phyloP scores from a whole-genome alignment of 2,329 filamentous ascomycete species.

The Trichoderma sp. region DNA sequence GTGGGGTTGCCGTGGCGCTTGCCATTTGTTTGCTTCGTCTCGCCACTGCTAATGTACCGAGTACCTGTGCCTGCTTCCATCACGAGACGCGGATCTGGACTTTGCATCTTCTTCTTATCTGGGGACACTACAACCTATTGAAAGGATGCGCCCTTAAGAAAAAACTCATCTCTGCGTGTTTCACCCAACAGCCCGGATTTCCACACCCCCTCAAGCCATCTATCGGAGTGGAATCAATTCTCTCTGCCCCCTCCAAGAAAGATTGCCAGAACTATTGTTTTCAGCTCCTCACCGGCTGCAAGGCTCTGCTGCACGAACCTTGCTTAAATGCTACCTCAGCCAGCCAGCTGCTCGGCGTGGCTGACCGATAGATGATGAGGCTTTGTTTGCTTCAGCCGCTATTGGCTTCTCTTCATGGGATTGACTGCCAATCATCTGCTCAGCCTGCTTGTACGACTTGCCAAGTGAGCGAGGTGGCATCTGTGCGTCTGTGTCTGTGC shows the following conservation, averaged over 20 bases:
- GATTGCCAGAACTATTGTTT: not conserved
- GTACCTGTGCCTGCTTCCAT: not conserved
- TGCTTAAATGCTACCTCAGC: constrained; percentile 13
- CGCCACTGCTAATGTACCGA: not conserved
- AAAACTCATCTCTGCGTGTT: not conserved
- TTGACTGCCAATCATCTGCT: not conserved
- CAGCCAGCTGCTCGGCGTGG: constrained; percentile 19
- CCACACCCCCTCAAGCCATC: not conserved
- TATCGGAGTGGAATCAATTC: no score
- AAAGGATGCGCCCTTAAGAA: not conserved
- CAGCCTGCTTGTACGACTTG: not conserved
- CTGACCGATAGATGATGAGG: constrained; percentile 12
- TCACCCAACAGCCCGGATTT: not conserved
- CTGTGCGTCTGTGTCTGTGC: not conserved
- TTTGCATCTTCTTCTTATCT: not conserved
- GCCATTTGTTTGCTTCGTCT: not conserved
- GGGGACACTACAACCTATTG: not conserved
- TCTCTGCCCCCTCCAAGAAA: not conserved
- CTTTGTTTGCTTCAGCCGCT: constrained; percentile 2
- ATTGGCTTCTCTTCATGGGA: not conserved
- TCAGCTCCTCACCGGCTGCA: constrained; percentile 15
- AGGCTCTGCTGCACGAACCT: not conserved
- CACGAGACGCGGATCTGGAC: not conserved
- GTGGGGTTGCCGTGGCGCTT: not conserved
- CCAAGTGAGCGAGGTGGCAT: not conserved